These are phyloP conservation scores for Sporobolomyces phaffii DNA, from an alignment of 768 basidiomycete genomes.

Conservation along the genomic window DNA sequence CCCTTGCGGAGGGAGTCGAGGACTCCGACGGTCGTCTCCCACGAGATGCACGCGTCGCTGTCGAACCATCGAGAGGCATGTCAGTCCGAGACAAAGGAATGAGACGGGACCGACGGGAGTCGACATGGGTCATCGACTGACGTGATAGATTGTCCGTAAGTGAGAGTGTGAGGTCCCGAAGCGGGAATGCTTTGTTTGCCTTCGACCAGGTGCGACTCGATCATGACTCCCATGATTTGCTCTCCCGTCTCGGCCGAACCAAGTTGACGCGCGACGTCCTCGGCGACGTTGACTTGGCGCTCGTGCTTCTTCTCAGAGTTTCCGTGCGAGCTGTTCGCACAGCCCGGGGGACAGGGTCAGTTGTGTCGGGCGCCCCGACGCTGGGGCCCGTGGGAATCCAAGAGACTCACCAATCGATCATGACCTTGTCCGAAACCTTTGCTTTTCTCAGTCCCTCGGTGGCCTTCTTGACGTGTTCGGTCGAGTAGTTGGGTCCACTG, in stretches of 20 bases:
- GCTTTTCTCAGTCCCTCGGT: conserved; percentile 72
- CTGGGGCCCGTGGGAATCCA: too few species aligned
- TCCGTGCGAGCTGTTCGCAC: conserved; percentile 73
- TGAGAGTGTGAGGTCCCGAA: conserved; percentile 63
- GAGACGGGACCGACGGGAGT: neutral
- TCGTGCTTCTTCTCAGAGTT: conserved; percentile 88
- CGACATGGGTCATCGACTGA: conserved; percentile 49
- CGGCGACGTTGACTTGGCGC: conserved; percentile 80
- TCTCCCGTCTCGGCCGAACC: conserved; percentile 51
- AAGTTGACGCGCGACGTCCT: conserved; percentile 63
- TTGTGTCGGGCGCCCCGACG: too few species aligned
- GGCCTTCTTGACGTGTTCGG: conserved; percentile 70
- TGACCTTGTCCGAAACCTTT: conserved; percentile 69
- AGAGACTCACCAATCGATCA: conserved; percentile 56
- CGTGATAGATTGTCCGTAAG: conserved; percentile 79
- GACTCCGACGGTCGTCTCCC: conserved; percentile 75
- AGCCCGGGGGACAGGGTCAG: too few species aligned
- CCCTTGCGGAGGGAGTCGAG: conserved; percentile 82
- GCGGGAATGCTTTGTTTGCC: conserved; percentile 78
- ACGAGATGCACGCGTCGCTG: conserved; percentile 65
- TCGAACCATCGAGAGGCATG: conserved; percentile 39
- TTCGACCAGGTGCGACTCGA: conserved; percentile 33
- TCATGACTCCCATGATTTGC: conserved; percentile 85
- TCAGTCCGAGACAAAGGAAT: conserved; percentile 31
- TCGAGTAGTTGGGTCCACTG: conserved; percentile 79